phyloP scores from a whole-genome alignment of 1,284 basidiomycete species.

The Sporisorium reilianum region DNA sequence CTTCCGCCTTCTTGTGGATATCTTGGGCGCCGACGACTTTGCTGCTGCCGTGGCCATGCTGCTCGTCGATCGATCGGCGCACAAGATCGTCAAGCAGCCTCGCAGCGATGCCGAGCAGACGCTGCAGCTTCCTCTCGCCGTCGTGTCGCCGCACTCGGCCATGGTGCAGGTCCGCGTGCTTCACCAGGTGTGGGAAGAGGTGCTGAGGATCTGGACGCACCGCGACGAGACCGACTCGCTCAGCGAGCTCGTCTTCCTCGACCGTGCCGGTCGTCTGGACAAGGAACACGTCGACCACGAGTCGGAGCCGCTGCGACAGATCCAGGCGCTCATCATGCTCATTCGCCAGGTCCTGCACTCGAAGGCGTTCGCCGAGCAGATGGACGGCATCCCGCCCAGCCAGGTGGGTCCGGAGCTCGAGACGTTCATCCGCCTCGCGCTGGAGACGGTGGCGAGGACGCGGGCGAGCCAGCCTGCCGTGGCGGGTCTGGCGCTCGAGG shows the following conservation, averaged over 20 bases:
- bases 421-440: slow-evolving; percentile 38
- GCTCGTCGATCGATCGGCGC: slow-evolving; percentile 82
- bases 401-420: slow-evolving; percentile 37
- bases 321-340: slow-evolving; percentile 57
- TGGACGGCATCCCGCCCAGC: slow-evolving; percentile 19
- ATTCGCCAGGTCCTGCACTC: slow-evolving; percentile 53
- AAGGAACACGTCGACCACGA: slow-evolving; percentile 63
- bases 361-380: slow-evolving; percentile 34
- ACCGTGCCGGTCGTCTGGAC: slow-evolving; percentile 47
- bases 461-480: slow-evolving; percentile 24
- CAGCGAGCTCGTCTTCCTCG: slow-evolving; percentile 58
- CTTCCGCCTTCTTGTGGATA: slow-evolving; percentile 89
- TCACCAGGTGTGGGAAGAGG: slow-evolving; percentile 58
- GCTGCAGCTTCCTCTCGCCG: slow-evolving; percentile 77
- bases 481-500: slow-evolving; percentile 35
- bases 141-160: slow-evolving; percentile 74
- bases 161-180: slow-evolving; percentile 74
- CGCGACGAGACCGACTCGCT: slow-evolving; percentile 45
- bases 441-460: slow-evolving; percentile 29
- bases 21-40: slow-evolving; percentile 84
- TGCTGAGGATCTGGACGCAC: slow-evolving; percentile 48
- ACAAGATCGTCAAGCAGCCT: slow-evolving; percentile 79
- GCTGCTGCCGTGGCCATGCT: slow-evolving; percentile 86
- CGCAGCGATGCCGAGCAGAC: slow-evolving; percentile 55
- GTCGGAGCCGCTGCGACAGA: slow-evolving; percentile 52